Evolutionary conservation across 2,329 filamentous ascomycete species (phyloP).

Genomic region (Gliomastix tumulicola): DNA sequence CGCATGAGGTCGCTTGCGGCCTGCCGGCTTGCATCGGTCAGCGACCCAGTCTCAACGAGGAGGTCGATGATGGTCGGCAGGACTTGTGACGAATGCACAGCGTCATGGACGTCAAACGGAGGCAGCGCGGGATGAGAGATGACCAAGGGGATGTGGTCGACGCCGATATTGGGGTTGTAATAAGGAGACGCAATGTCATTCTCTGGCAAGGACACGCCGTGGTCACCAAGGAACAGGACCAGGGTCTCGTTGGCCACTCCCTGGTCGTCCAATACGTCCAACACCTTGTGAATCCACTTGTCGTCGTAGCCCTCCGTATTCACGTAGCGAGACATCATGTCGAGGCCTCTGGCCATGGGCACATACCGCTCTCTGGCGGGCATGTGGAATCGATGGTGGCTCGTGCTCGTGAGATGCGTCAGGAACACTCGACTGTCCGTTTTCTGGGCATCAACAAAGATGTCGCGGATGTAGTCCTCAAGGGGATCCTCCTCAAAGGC

Average conservation of each 20-base stretch:
- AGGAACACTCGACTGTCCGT: constrained; percentile 22
- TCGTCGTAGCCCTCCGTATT: constrained; percentile 24
- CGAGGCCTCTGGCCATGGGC: constrained; percentile 14
- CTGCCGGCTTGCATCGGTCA: constrained; percentile 13
- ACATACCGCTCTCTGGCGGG: constrained; percentile 17
- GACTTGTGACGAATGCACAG: constrained; percentile 22
- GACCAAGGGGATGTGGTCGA: constrained; percentile 21
- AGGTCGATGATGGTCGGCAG: constrained; percentile 25
- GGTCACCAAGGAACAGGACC: constrained; percentile 22
- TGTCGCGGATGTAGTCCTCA: constrained; percentile 22
- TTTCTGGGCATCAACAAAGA: constrained; percentile 18
- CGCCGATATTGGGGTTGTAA: constrained; percentile 23
- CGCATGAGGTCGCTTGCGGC: constrained; percentile 17
- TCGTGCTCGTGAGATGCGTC: constrained; percentile 26
- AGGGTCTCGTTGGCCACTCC: constrained; percentile 23
- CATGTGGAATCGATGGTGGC: constrained; percentile 22
- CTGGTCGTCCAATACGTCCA: constrained; percentile 20
- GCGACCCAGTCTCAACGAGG: constrained; percentile 21
- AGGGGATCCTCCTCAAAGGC: constrained; percentile 20
- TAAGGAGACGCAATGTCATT: constrained; percentile 20
- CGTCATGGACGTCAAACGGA: constrained; percentile 18
- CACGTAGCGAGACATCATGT: constrained; percentile 23
- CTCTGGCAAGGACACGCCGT: constrained; percentile 22
- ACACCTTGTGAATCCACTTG: constrained; percentile 20
- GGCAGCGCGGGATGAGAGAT: constrained; percentile 23